Evolutionary conservation across 306 rosid genomes (phyloP), one percentile per base, ranked within the genome.

Genomic region (Purshia tridentata): DNA sequence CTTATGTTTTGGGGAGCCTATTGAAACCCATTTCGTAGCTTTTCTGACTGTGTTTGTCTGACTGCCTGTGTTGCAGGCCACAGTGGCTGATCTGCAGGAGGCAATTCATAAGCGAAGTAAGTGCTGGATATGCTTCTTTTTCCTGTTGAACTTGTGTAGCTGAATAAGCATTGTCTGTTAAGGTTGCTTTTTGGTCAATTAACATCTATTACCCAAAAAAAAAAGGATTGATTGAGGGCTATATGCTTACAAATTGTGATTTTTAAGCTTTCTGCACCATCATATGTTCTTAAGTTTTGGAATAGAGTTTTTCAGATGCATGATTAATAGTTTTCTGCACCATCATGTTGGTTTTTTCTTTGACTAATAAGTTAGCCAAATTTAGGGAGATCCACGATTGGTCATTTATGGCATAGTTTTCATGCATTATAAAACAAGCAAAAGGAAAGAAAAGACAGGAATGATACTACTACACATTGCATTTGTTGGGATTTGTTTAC

Each of bases 11-110:
- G n/a, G 55, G 35, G 35, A 73, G 35, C 16, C 11, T 65, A 45
- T 35, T 53, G 67, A 18, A 69, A 61, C 45, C 53, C 45, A 63
- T 54, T 55, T 37, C 66, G 29, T 72, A 72, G 44, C 41, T 39
- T n/a, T 62, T 55, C 75, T 80, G 69, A 66, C 59, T 64, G 70
- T 72, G 29, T 62, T 60, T 49, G 62, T 60, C 18, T 59, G 78
- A 57, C 51, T 40, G 22, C 20, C 63, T 59, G 56, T 47, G 77
- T 82, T 81, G 65, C 72, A 94, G 99, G 99, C 93, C 79, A 89
- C 91, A 37, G 96, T 94, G 54, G 88, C 96, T 71, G 99, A 94
- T 89, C 92, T 94, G 70, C 99, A 94, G 82, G 91, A 79, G 76
- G 99, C 85, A 41, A 91, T 94, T 83, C 79, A 90, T 76, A 84